Conservation (phyloP, 495 filamentous ascomycete genomes). For the Penicillium dipodomyicola region DNA sequence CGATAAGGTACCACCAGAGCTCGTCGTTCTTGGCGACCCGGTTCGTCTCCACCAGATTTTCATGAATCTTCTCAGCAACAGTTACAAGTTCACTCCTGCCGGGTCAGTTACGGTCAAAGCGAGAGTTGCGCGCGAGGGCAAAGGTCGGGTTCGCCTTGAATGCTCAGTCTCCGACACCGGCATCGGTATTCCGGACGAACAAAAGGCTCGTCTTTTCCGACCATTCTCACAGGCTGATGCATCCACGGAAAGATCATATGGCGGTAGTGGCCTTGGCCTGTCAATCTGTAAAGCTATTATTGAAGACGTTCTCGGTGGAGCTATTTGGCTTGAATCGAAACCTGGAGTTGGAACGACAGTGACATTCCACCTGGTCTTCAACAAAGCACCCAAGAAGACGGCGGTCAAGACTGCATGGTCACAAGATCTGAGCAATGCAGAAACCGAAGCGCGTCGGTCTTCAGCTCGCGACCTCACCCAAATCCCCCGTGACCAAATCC, state of each 20-base stretch:
- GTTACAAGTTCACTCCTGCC: slow-evolving; percentile 87
- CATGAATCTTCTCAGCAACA: slow-evolving; percentile 90
- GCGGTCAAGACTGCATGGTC: slow-evolving; percentile 58
- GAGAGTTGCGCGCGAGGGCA: slow-evolving; percentile 64
- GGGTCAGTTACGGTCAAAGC: slow-evolving; percentile 81
- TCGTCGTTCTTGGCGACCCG: slow-evolving; percentile 86
- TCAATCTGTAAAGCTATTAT: slow-evolving; percentile 95
- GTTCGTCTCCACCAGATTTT: slow-evolving; percentile 89
- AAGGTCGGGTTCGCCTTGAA: slow-evolving; percentile 66
- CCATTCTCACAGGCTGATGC: slow-evolving; percentile 90
- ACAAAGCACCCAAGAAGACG: slow-evolving; percentile 65
- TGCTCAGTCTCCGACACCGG: slow-evolving; percentile 89
- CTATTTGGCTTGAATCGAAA: slow-evolving; percentile 75
- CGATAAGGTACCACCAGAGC: slow-evolving; percentile 59
- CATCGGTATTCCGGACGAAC: slow-evolving; percentile 80
- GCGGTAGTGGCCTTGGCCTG: slow-evolving; percentile 84
- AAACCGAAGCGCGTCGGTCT: slow-evolving; percentile 30
- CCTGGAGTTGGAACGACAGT: slow-evolving; percentile 79
- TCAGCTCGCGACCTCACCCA: slow-evolving; percentile 56
- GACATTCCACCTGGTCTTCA: slow-evolving; percentile 78
- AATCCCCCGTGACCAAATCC: slow-evolving; percentile 72
- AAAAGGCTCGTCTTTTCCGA: slow-evolving; percentile 79
- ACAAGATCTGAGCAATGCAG: slow-evolving; percentile 39
- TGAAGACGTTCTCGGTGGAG: slow-evolving; percentile 83
- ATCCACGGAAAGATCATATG: slow-evolving; percentile 82